These are phyloP conservation scores for Pneumocystis jirovecii DNA, from an alignment of 1,139 yeast species.

Conservation along the genomic window DNA sequence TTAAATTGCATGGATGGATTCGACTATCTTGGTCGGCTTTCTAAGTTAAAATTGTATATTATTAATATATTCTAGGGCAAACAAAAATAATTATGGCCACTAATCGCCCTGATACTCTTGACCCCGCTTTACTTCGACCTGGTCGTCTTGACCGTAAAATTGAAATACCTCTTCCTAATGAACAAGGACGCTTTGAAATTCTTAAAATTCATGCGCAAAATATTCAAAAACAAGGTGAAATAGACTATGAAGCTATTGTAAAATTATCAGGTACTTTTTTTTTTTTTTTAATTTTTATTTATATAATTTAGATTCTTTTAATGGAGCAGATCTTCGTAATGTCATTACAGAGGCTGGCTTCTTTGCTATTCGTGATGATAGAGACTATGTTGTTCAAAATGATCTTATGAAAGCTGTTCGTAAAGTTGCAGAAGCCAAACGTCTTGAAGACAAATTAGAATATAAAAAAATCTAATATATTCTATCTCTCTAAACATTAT, in stretches of 20 bases:
- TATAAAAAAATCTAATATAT: slow-evolving; percentile 31
- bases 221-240: slow-evolving; percentile 84
- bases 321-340: slow-evolving; percentile 97
- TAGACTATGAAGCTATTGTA: slow-evolving; percentile 92
- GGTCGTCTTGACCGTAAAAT: slow-evolving; percentile 96
- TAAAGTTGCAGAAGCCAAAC: slow-evolving; percentile 93
- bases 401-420: slow-evolving; percentile 97
- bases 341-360: slow-evolving; percentile 98
- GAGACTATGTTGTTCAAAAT: slow-evolving; percentile 84
- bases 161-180: slow-evolving; percentile 92
- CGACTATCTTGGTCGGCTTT: slow-evolving; percentile 60
- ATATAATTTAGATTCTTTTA: slow-evolving; percentile 59
- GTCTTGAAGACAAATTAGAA: slow-evolving; percentile 89
- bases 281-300: slow-evolving; percentile 9
- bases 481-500: neutral
- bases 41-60: neutral
- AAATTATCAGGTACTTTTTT: slow-evolving; percentile 40
- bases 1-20: slow-evolving; percentile 98
- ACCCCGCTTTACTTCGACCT: slow-evolving; percentile 96
- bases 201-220: slow-evolving; percentile 85
- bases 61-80: slow-evolving; percentile 27
- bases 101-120: slow-evolving; percentile 94
- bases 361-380: slow-evolving; percentile 93
- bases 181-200: slow-evolving; percentile 86
- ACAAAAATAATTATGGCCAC: slow-evolving; percentile 99